A percentile compares a stretch with the other conserved stretches of the same genome.
Conservation (phyloP, 148 eudicot species). For the Vaccinium macrocarpon region DNA sequence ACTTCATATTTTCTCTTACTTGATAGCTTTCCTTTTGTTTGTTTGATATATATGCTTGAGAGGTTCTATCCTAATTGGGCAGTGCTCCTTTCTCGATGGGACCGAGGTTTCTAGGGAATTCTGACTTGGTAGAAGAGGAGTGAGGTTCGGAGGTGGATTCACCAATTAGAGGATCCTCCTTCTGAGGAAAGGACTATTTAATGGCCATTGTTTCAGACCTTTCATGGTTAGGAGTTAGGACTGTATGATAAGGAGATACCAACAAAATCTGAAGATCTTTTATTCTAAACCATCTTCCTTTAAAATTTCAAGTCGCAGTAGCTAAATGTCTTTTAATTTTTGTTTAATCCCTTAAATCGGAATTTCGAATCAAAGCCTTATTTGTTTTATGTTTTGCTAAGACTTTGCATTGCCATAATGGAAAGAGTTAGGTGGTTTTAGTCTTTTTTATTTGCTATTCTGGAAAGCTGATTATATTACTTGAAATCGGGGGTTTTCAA, state of each 20-base stretch:
- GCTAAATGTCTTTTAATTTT: neutral
- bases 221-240: neutral
- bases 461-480: neutral
- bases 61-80: neutral
- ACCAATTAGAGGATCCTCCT: neutral
- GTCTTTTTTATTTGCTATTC: neutral
- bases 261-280: neutral
- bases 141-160: neutral
- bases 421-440: conserved; percentile 5
- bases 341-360: neutral
- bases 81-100: neutral
- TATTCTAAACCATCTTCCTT: neutral
- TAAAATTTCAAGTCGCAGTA: neutral
- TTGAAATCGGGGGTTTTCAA: neutral
- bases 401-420: neutral
- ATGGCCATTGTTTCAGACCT: neutral
- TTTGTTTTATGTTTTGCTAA: neutral
- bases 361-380: neutral
- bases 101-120: neutral
- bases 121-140: neutral
- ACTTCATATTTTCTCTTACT: neutral
- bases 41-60: neutral
- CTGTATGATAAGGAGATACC: neutral
- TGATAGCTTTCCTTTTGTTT: neutral
- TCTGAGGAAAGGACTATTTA: neutral